phyloP scores from a whole-genome alignment of 805 yeast species.

The Lachancea meyersii region DNA sequence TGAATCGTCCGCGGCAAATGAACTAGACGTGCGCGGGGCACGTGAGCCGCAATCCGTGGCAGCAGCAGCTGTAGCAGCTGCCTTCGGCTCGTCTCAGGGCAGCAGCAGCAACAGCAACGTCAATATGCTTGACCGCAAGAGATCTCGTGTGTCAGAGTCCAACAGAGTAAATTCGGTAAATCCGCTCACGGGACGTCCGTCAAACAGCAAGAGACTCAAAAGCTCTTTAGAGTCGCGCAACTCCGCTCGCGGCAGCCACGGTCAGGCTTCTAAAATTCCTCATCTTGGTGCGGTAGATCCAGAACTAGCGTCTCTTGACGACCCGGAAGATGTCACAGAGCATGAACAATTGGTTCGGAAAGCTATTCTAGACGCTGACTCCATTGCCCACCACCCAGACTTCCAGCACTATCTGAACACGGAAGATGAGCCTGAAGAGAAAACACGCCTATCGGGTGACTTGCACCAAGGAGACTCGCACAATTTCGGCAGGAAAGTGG shows the following conservation, averaged over 20 bases:
- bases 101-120: slow-evolving; percentile 15
- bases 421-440: slow-evolving; percentile 21
- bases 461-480: slow-evolving; percentile 13
- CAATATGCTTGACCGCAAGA: slow-evolving; percentile 7
- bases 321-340: slow-evolving; percentile 31
- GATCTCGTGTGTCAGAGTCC: neutral
- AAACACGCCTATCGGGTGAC: neutral
- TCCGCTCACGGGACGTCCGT: neutral
- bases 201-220: slow-evolving; percentile 1
- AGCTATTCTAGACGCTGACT: slow-evolving; percentile 63
- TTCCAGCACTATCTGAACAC: slow-evolving; percentile 33
- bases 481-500: slow-evolving; percentile 12
- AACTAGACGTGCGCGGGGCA: slow-evolving; percentile 5
- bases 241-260: neutral
- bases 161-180: slow-evolving; percentile 7
- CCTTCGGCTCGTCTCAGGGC: slow-evolving; percentile 18
- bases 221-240: neutral
- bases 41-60: slow-evolving; percentile 24
- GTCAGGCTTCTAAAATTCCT: slow-evolving; percentile 14
- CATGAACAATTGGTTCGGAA: slow-evolving; percentile 65
- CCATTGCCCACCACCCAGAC: slow-evolving; percentile 44
- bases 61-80: slow-evolving; percentile 32
- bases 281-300: slow-evolving; percentile 46
- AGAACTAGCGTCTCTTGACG: slow-evolving; percentile 47
- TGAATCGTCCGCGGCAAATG: neutral